Evolutionary conservation across 2,329 filamentous ascomycete species (phyloP), one percentile per base, ranked within the genome.

Genomic region (Fusarium citri): DNA sequence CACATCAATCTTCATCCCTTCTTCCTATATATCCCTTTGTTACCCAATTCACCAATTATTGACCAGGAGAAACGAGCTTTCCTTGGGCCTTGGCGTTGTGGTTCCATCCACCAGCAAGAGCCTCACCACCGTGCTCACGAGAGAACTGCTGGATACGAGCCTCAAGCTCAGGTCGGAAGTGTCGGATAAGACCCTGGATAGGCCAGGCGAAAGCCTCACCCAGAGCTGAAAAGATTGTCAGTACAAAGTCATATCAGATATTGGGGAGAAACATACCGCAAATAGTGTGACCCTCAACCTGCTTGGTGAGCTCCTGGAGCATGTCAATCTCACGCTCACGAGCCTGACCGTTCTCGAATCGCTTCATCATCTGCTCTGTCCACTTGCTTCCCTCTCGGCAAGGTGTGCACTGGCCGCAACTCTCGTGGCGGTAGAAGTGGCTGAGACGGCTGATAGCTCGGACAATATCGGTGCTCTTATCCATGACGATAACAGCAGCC

Each of bases 141-240:
- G 92, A 88, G 79, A 92, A 96, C 75, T 93, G 89, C 80, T 90
- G 87, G 87, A 99, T 97, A 75, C 95, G 89, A 55, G 91, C 92
- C 87, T 98, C 94, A 54, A 99, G 86, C 84, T 99, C 94, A 46
- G 95, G 96, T 76, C 96, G 89, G 88, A 99, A 99, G 84, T 99
- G 96, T 78, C 96, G 92, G 83, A 99, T 99, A 65, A 99, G 88
- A 81, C 96, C 96, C 84, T 99, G 96, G 73, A 99, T 92, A 70
- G 96, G 96, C 96, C 96, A 99, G 70, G 96, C 94, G 76, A 99
- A 99, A 68, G 96, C 96, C 86, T 99, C 96, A 63, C 96, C 96
- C 71, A 99, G 86, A 82, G 95, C 91, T 92, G 68, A 55, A 50
- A 22, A 3, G 23, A 37, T 50, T 67, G 78, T 82, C 72, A 82